Evolutionary conservation across 2,329 filamentous ascomycete species (phyloP).

Genomic region (Ophiostoma fasciatum): DNA sequence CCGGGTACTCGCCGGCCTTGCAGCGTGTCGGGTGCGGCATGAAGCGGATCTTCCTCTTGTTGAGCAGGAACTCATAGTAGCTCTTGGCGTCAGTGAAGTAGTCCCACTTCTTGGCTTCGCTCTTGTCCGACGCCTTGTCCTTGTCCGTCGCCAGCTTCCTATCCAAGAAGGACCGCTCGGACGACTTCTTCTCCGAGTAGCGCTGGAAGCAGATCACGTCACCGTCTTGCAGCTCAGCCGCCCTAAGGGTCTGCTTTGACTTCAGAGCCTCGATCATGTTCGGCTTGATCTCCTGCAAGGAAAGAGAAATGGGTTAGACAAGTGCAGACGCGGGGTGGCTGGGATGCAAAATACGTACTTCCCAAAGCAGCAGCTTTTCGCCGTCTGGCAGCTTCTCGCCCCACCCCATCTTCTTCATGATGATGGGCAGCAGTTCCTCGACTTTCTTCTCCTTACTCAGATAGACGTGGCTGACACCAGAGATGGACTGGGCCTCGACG

Average conservation of each 20-base stretch:
- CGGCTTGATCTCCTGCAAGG: slow-evolving; percentile 71
- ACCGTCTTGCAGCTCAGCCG: slow-evolving; percentile 90
- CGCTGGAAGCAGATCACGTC: slow-evolving; percentile 94
- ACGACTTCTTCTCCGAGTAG: slow-evolving; percentile 32
- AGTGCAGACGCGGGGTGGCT: too few relatives aligned
- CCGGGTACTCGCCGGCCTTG: slow-evolving; percentile 42
- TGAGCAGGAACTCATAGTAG: slow-evolving; percentile 87
- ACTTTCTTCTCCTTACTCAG: slow-evolving; percentile 80
- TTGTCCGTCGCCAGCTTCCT: slow-evolving; percentile 8
- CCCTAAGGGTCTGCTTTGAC: slow-evolving; percentile 72
- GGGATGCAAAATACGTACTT: too few relatives aligned
- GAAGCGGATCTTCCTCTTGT: slow-evolving; percentile 69
- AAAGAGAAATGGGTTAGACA: background rate
- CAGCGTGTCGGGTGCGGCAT: slow-evolving; percentile 47
- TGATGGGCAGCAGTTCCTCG: slow-evolving; percentile 63
- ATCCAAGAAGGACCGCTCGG: slow-evolving; percentile 19
- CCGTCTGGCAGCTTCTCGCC: slow-evolving; percentile 52
- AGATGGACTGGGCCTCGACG: slow-evolving; percentile 55
- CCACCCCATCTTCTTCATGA: slow-evolving; percentile 78
- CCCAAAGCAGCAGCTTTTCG: slow-evolving; percentile 57
- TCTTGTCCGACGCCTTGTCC: slow-evolving; percentile 20
- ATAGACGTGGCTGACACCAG: slow-evolving; percentile 71
- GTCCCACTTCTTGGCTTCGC: slow-evolving; percentile 27
- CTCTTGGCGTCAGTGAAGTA: slow-evolving; percentile 57
- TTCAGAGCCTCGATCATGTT: slow-evolving; percentile 95